Evolutionary conservation across 2,329 filamentous ascomycete genomes (phyloP).

Genomic region (Chaetomium olivaceum): DNA sequence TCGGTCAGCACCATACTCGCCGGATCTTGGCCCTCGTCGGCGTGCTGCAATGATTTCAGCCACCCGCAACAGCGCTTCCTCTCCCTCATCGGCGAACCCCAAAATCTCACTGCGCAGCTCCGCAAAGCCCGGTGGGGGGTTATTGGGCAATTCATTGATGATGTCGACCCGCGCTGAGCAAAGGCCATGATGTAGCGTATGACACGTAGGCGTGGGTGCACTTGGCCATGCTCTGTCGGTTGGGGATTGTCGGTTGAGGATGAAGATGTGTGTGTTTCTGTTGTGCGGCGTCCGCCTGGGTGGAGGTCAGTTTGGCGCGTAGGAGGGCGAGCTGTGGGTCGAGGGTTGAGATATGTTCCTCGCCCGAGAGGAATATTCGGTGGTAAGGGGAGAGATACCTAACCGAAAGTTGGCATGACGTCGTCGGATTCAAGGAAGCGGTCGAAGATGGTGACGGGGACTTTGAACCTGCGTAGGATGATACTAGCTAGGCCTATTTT

Average conservation of each 20-base stretch:
- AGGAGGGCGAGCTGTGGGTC: neutral
- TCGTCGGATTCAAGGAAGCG: slow-evolving; percentile 3
- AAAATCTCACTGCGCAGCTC: slow-evolving; percentile 9
- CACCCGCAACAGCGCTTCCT: neutral
- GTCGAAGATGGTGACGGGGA: slow-evolving; percentile 7
- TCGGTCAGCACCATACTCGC: neutral
- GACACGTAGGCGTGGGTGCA: slow-evolving; percentile 7
- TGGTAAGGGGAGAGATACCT: slow-evolving; percentile 3
- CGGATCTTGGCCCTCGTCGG: neutral
- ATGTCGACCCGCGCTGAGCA: slow-evolving; percentile 5
- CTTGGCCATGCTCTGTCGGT: neutral
- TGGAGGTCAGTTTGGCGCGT: neutral
- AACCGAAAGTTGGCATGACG: neutral
- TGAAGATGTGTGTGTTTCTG: neutral
- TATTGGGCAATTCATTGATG: neutral
- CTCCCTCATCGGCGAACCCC: slow-evolving; percentile 2
- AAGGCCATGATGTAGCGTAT: slow-evolving; percentile 10
- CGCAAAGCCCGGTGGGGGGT: neutral
- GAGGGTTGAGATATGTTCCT: neutral
- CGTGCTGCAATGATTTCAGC: neutral
- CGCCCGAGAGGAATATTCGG: neutral
- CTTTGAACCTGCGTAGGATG: slow-evolving; percentile 1
- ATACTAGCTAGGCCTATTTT: neutral
- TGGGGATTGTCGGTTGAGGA: neutral
- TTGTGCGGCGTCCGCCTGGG: neutral